Conservation (phyloP, 192 early-diverging fungal species). For the Podochytrium sp. region DNA sequence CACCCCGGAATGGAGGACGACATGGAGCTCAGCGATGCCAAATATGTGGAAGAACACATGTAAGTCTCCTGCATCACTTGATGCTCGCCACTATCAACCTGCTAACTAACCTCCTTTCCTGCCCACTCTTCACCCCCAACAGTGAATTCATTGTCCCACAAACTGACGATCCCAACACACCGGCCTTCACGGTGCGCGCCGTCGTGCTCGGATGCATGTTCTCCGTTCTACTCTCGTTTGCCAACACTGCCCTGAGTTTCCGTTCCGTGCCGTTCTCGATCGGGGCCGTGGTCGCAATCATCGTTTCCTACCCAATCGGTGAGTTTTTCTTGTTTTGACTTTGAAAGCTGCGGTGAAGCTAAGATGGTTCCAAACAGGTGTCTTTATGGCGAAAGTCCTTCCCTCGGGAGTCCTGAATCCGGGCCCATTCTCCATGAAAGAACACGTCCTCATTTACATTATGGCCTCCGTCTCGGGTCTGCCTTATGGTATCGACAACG, state of each 20-base stretch:
- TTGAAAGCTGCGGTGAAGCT: too few species aligned
- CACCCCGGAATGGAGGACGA: too few species aligned
- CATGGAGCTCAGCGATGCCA: too few species aligned
- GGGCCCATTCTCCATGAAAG: constrained; percentile 77
- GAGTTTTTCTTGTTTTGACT: too few species aligned
- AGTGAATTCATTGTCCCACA: too few species aligned
- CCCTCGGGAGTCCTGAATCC: constrained; percentile 1
- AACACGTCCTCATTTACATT: constrained; percentile 70
- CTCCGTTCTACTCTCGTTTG: constrained; percentile 22
- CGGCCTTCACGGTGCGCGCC: constrained; percentile 74
- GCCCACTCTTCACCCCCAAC: too few species aligned
- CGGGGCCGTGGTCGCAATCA: not conserved
- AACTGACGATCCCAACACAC: constrained; percentile 61
- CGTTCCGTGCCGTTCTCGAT: not conserved
- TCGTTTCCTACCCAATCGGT: constrained; percentile 3
- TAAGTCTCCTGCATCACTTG: too few species aligned
- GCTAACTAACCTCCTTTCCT: too few species aligned
- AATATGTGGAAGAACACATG: too few species aligned
- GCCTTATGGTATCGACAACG: constrained; percentile 13
- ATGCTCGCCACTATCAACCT: too few species aligned
- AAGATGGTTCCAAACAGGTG: too few species aligned
- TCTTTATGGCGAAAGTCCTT: constrained; percentile 7
- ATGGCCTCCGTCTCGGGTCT: not conserved
- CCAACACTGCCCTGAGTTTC: constrained; percentile 22
- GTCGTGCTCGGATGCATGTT: constrained; percentile 73